These are phyloP conservation scores for Umbelopsis ramanniana DNA, from an alignment of 192 early-diverging fungal genomes.

Conservation along the genomic window DNA sequence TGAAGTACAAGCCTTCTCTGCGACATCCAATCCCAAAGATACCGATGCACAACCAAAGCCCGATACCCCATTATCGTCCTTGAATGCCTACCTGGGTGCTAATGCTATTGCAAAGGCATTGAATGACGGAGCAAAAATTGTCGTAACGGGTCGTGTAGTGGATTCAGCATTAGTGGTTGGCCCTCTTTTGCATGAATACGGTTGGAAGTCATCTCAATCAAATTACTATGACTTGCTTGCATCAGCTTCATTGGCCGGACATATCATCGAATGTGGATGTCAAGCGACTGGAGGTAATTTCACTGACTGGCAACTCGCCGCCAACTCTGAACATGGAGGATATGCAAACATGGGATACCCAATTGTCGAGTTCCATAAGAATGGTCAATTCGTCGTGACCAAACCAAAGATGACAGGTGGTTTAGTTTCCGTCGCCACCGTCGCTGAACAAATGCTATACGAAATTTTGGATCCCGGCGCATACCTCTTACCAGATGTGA, in stretches of 20 bases:
- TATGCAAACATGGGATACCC: constrained; percentile 74
- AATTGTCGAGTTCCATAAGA: constrained; percentile 58
- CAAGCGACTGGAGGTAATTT: constrained; percentile 73
- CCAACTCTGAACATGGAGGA: constrained; percentile 57
- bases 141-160: constrained; percentile 70
- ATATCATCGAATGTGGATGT: constrained; percentile 72
- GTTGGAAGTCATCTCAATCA: constrained; percentile 43
- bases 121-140: constrained; percentile 59
- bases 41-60: constrained; percentile 53
- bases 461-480: constrained; percentile 68
- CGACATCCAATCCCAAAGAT: constrained; percentile 31
- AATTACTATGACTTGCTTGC: constrained; percentile 63
- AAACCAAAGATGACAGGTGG: constrained; percentile 68
- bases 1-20: constrained; percentile 28
- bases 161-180: constrained; percentile 69
- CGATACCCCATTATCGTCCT: constrained; percentile 57
- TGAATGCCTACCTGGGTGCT: constrained; percentile 70
- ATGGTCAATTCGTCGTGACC: constrained; percentile 61
- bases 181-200: constrained; percentile 64
- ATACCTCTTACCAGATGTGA: constrained; percentile 69
- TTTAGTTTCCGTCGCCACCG: constrained; percentile 58
- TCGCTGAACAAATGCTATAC: constrained; percentile 68
- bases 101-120: constrained; percentile 59
- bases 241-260: constrained; percentile 65
- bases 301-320: constrained; percentile 64